These are phyloP conservation scores for Phytophthora meadii DNA, from an alignment of 352 stramenopile genomes.

Conservation along the genomic window DNA sequence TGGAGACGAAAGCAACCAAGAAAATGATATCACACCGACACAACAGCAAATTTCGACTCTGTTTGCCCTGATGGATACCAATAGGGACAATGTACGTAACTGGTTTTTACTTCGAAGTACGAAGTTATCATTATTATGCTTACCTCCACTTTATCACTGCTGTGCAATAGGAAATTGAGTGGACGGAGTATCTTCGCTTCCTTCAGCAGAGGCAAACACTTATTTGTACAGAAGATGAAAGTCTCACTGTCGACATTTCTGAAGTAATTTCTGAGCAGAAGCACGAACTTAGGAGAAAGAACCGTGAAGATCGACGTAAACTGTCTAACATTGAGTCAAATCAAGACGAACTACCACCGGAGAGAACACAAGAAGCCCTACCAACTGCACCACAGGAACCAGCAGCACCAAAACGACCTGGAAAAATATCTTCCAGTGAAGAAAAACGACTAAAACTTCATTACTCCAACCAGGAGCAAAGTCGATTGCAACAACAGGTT, in stretches of 20 bases:
- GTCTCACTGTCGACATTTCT: not conserved
- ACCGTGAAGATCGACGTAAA: constrained; percentile 31
- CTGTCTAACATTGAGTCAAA: constrained; percentile 4
- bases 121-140: not conserved
- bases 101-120: not conserved
- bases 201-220: constrained; percentile 30
- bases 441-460: constrained; percentile 25
- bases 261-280: constrained; percentile 16
- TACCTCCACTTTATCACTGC: too few species aligned
- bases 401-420: constrained; percentile 12
- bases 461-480: constrained; percentile 37
- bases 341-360: constrained; percentile 10
- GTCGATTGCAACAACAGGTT: constrained; percentile 31
- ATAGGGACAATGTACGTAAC: constrained; percentile 52
- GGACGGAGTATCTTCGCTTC: constrained; percentile 67
- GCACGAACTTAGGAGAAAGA: constrained; percentile 36
- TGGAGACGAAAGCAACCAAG: constrained; percentile 6
- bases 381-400: constrained; percentile 2
- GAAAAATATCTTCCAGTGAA: constrained; percentile 21
- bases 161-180: constrained; percentile 46
- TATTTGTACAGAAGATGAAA: not conserved
- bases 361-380: not conserved
- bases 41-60: constrained; percentile 38
- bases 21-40: not conserved
- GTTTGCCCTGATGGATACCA: constrained; percentile 59